Conservation (phyloP, 2,329 filamentous ascomycete genomes). For the Iodosphaeria phyllophila region DNA sequence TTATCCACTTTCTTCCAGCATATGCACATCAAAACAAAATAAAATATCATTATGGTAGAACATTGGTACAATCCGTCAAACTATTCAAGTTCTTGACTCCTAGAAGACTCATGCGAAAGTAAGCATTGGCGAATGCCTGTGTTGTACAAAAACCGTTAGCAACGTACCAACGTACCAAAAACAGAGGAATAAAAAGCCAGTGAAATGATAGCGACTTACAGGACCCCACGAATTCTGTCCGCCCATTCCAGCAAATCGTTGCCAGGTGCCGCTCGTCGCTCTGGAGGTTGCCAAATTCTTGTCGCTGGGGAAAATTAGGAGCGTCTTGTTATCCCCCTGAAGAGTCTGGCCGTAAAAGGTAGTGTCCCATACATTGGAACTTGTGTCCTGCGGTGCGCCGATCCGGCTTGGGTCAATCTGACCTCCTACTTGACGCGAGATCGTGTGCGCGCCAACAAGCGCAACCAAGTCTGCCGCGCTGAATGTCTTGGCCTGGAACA, state of each 20-base stretch:
- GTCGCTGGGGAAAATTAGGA: constrained; percentile 17
- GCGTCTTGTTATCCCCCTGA: constrained; percentile 8
- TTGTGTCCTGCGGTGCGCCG: constrained; percentile 24
- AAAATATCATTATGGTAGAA: constrained; percentile 7
- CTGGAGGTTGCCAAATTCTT: constrained; percentile 8
- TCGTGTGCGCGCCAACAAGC: constrained; percentile 33
- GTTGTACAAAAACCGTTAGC: not conserved
- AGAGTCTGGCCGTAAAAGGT: constrained; percentile 26
- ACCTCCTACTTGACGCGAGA: constrained; percentile 26
- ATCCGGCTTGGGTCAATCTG: constrained; percentile 20
- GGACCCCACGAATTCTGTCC: constrained; percentile 8
- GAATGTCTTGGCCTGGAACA: constrained; percentile 32
- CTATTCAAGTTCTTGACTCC: constrained; percentile 25
- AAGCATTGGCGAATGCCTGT: constrained; percentile 19
- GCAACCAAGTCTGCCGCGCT: constrained; percentile 28
- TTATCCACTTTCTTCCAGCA: too few relatives aligned
- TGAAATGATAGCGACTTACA: too few relatives aligned
- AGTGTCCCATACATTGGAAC: constrained; percentile 29
- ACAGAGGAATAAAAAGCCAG: too few relatives aligned
- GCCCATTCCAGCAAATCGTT: constrained; percentile 7
- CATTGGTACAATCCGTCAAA: constrained; percentile 22
- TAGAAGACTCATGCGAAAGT: constrained; percentile 22
- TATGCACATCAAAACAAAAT: too few relatives aligned
- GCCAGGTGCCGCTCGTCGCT: constrained; percentile 7
- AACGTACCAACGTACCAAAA: not conserved